A percentile compares a stretch with the other conserved stretches of the same genome.
These are phyloP conservation scores for Cutaneotrichosporon arboriforme DNA, from an alignment of 1,284 basidiomycete species.

Conservation along the genomic window DNA sequence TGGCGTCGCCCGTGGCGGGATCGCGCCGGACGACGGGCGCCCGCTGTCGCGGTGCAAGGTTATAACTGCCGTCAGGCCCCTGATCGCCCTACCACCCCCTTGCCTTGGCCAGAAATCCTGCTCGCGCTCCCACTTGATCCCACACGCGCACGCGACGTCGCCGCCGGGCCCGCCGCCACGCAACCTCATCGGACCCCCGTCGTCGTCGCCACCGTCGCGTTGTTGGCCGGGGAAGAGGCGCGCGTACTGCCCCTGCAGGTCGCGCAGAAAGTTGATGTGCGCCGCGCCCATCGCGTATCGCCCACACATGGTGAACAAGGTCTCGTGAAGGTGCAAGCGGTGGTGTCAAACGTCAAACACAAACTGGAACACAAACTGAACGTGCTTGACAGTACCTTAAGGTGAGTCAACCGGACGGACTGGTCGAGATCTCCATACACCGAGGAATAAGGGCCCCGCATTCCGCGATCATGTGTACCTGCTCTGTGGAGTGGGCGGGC, in stretches of 20 bases:
- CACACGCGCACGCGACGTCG: conserved; percentile 15
- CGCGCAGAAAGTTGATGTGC: conserved; percentile 17
- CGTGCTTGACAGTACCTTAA: no score
- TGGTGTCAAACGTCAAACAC: no score
- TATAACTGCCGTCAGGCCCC: conserved; percentile 32
- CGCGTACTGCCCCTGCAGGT: conserved; percentile 14
- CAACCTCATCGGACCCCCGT: conserved; percentile 5
- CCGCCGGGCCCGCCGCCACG: conserved; percentile 12
- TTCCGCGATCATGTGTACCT: no score
- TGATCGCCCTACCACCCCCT: neutral
- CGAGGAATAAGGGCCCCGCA: no score
- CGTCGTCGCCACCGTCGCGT: conserved; percentile 3
- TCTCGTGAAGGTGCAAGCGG: no score
- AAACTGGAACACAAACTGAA: no score
- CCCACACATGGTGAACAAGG: conserved; percentile 31
- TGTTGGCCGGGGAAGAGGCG: conserved; percentile 12
- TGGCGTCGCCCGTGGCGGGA: conserved; percentile 51
- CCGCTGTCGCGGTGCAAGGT: conserved; percentile 41
- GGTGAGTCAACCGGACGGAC: no score
- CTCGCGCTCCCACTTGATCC: conserved; percentile 34
- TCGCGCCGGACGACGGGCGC: conserved; percentile 37
- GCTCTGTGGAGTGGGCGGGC: no score
- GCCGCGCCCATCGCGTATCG: conserved; percentile 37
- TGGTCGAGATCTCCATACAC: no score
- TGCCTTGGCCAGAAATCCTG: conserved; percentile 35